A percentile compares a stretch with the other conserved stretches of the same genome.
Evolutionary conservation across 2,329 filamentous ascomycete species (phyloP).

Genomic region (Leptographium procerum): DNA sequence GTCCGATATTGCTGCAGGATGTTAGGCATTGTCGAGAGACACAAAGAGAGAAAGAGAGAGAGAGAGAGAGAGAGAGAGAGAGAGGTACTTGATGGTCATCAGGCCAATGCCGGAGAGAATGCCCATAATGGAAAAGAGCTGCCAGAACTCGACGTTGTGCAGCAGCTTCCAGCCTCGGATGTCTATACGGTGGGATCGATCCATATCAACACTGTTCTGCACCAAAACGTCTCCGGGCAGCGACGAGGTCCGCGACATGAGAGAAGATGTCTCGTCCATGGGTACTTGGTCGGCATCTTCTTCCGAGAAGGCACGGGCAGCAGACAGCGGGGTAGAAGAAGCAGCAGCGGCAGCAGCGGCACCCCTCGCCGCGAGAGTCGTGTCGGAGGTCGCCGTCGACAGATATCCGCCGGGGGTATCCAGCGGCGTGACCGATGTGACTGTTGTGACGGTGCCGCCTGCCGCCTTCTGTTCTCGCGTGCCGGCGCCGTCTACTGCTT

Average conservation of each 20-base stretch:
- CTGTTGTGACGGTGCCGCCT: background rate
- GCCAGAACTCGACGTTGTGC: slow-evolving; percentile 72
- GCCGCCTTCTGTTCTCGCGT: background rate
- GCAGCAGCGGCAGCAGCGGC: background rate
- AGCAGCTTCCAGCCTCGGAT: slow-evolving; percentile 74
- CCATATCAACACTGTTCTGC: slow-evolving; percentile 54
- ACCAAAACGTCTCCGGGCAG: slow-evolving; percentile 38
- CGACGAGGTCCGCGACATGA: slow-evolving; percentile 53
- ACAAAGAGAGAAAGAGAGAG: background rate
- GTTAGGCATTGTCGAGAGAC: background rate
- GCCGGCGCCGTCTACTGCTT: background rate
- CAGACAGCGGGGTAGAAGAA: background rate
- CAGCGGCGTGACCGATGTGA: background rate
- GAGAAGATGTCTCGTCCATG: slow-evolving; percentile 66
- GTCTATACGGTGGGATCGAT: slow-evolving; percentile 75
- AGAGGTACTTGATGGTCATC: slow-evolving; percentile 94
- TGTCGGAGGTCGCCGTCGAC: background rate
- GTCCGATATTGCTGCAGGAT: slow-evolving; percentile 72
- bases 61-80: background rate
- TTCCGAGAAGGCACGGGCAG: slow-evolving; percentile 2
- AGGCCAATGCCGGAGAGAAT: slow-evolving; percentile 86
- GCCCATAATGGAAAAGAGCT: slow-evolving; percentile 76
- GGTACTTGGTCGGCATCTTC: slow-evolving; percentile 22
- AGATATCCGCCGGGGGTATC: background rate
- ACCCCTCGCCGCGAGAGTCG: background rate